phyloP scores from a whole-genome alignment of 1,284 basidiomycete species.

The Moesziomyces antarcticus region DNA sequence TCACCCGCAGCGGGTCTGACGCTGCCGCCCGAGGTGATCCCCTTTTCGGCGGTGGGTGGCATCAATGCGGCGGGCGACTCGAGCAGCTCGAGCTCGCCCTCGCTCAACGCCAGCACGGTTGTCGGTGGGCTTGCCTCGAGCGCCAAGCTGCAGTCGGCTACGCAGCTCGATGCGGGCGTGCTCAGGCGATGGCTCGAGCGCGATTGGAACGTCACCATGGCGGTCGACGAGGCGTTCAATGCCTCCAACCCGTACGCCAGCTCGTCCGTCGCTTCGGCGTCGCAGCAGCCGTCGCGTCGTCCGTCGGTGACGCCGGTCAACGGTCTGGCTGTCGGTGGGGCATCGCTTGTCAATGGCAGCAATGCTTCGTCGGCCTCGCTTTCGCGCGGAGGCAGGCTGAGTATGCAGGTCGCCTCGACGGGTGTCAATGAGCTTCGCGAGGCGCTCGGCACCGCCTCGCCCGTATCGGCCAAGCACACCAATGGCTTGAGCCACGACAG shows the following conservation, averaged over 20 bases:
- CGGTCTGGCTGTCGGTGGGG: slow-evolving; percentile 17
- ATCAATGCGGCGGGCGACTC: slow-evolving; percentile 39
- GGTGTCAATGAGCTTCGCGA: slow-evolving; percentile 54
- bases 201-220: slow-evolving; percentile 61
- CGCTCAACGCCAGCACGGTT: slow-evolving; percentile 34
- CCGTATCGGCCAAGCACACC: slow-evolving; percentile 11
- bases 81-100: slow-evolving; percentile 32
- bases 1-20: slow-evolving; percentile 36
- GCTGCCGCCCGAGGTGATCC: slow-evolving; percentile 42
- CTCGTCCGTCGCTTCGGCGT: slow-evolving; percentile 18
- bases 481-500: slow-evolving; percentile 27
- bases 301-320: slow-evolving; percentile 39
- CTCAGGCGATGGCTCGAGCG: slow-evolving; percentile 59
- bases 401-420: slow-evolving; percentile 23
- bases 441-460: slow-evolving; percentile 32
- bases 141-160: slow-evolving; percentile 50
- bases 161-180: slow-evolving; percentile 37
- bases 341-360: slow-evolving; percentile 27
- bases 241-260: slow-evolving; percentile 39
- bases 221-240: slow-evolving; percentile 55
- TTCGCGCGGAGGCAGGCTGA: slow-evolving; percentile 19
- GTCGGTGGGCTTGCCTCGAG: slow-evolving; percentile 45
- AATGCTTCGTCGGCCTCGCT: slow-evolving; percentile 32
- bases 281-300: slow-evolving; percentile 31
- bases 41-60: slow-evolving; percentile 34